Conservation (phyloP, 441 rosid species). For the Jatropha multifida region DNA sequence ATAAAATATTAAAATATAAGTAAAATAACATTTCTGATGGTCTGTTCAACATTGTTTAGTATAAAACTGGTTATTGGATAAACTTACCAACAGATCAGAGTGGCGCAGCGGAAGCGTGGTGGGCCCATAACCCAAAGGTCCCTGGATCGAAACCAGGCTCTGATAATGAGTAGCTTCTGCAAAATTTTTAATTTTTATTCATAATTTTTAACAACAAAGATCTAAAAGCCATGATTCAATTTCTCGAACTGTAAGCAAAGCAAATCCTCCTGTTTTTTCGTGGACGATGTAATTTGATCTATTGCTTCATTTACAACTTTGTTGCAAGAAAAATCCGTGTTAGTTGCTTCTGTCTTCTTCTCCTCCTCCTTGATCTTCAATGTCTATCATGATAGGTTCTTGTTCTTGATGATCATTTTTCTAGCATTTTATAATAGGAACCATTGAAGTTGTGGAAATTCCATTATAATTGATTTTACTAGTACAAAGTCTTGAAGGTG, state of each 20-base stretch:
- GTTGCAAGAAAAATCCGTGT: not conserved
- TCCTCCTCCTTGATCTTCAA: not conserved
- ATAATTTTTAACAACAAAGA: not conserved
- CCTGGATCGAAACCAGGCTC: constrained; percentile 98
- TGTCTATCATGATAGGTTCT: not conserved
- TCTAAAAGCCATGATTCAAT: constrained; percentile 18
- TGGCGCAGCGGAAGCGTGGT: constrained; percentile 99
- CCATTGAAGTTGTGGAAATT: not conserved
- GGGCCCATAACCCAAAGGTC: constrained; percentile 99
- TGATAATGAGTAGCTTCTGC: constrained; percentile 34
- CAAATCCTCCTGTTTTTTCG: constrained; percentile 4
- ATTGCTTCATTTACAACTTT: not conserved
- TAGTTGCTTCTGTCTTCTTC: not conserved
- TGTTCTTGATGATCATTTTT: not conserved
- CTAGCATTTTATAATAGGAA: not conserved
- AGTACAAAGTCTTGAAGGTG: constrained; percentile 13
- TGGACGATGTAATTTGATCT: not conserved
- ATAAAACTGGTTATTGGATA: not conserved
- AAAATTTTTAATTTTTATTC: too few relatives aligned
- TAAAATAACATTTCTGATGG: too few relatives aligned
- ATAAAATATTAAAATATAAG: too few relatives aligned
- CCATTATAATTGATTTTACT: not conserved
- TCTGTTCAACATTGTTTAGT: too few relatives aligned
- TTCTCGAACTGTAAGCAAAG: not conserved
- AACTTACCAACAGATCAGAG: constrained; percentile 38